Evolutionary conservation across 805 yeast genomes (phyloP), one percentile per base, ranked within the genome.

Genomic region (Pichia heedii): DNA sequence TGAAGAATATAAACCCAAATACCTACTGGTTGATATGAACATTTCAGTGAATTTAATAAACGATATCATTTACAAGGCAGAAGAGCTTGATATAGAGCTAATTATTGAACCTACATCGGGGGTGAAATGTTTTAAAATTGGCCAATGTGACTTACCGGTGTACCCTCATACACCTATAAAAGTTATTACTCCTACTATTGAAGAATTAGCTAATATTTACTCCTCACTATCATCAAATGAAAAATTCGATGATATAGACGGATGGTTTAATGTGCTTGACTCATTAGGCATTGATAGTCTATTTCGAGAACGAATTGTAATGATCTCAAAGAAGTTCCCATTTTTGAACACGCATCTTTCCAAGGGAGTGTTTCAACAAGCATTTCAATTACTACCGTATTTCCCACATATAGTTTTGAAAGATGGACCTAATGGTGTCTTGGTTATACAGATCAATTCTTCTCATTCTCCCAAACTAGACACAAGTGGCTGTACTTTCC

Each of bases 91-190:
- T 33, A 60, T 65, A 11, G 60, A 56, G 10, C 66, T 72, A 2
- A 64, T 82, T 1, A 68, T 80, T 46, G 96, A 87, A 50, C 96
- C 96, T 4, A 87, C 96, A 0, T 81, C 93, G 1, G 68, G 66
- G 1, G 69, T 76, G 3, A 87, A 86, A 55, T 73, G 89, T 2
- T 58, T 60, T 0, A 67, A 70, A 44, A 50, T 83, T 3, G 69
- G 76, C 0, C 24, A 57, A 24, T 42, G 52, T n/a, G 50, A 53
- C 2, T 52, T 74, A 3, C 50, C 54, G 2, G 70, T 72, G 7
- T 79, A 62, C 50, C 86, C 87, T 0, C 48, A 73, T 33, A 65
- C 71, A 40, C 40, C 51, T 33, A 50, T 74, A 22, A 65, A 68
- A 43, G 50, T 83, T 19, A 62, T 75, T 1, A 81, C 93, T 0